These are phyloP conservation scores for Paecilomyces variotii DNA, from an alignment of 2,329 filamentous ascomycete genomes.

Conservation along the genomic window DNA sequence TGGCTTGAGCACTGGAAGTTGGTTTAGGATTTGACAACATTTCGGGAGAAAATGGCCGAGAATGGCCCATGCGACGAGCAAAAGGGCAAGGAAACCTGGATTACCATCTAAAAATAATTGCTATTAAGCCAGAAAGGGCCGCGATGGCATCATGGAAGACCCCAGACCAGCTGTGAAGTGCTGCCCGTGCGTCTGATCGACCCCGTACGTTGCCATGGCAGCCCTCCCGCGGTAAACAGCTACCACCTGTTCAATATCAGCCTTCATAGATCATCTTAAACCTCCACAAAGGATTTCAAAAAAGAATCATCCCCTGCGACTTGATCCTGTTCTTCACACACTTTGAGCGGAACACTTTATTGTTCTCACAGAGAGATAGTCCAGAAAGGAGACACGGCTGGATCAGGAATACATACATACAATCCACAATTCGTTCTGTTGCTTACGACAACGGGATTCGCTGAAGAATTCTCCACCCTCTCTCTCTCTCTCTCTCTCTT, in stretches of 20 bases:
- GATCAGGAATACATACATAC: neutral
- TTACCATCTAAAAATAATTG: neutral
- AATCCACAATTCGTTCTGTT: conserved; percentile 3
- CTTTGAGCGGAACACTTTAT: neutral
- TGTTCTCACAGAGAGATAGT: neutral
- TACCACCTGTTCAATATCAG: conserved; percentile 14
- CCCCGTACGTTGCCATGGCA: conserved; percentile 30
- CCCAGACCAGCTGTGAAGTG: neutral
- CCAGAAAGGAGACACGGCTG: conserved; percentile 2
- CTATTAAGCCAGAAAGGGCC: neutral
- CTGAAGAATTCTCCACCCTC: neutral
- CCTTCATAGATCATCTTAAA: conserved; percentile 1
- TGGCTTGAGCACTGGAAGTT: neutral
- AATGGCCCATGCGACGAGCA: neutral
- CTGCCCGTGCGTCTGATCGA: neutral
- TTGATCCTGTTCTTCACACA: neutral
- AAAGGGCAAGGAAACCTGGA: neutral
- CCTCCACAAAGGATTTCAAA: neutral
- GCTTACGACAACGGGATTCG: conserved; percentile 3
- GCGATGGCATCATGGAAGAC: neutral
- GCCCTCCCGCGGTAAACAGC: conserved; percentile 25
- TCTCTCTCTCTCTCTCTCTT: conserved; percentile 12
- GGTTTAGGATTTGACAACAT: neutral
- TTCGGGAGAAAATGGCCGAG: neutral
- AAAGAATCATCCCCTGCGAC: conserved; percentile 5